These are phyloP conservation scores for Malassezia vespertilionis DNA, from an alignment of 1,284 basidiomycete species.

Conservation along the genomic window DNA sequence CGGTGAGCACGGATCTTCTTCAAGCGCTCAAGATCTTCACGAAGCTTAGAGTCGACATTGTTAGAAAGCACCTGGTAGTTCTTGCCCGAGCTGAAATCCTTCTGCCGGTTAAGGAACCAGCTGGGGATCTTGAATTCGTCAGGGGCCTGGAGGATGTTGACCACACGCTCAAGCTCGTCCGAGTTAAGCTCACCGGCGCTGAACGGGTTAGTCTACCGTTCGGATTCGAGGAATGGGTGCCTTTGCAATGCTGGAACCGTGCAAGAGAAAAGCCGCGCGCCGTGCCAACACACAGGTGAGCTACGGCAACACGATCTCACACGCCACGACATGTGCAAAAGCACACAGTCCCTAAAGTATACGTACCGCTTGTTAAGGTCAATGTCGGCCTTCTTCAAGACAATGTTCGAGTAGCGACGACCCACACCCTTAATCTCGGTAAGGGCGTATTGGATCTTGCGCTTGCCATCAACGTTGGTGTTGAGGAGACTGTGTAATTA, in stretches of 20 bases:
- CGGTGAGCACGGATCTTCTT: conserved; percentile 99
- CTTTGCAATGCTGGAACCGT: too few relatives aligned
- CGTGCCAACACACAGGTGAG: background rate
- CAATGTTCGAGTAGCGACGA: conserved; percentile 93
- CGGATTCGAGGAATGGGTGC: too few relatives aligned
- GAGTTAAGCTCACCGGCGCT: conserved; percentile 90
- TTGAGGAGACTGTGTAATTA: conserved; percentile 66
- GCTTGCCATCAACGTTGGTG: conserved; percentile 98
- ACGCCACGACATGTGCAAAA: background rate
- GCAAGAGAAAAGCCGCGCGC: too few relatives aligned
- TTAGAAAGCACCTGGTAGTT: conserved; percentile 93
- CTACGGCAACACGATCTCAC: background rate
- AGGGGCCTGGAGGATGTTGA: conserved; percentile 99
- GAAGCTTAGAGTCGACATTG: conserved; percentile 92
- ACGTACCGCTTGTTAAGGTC: conserved; percentile 94
- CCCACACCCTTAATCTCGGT: conserved; percentile 97
- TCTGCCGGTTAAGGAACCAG: conserved; percentile 99
- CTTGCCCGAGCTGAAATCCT: conserved; percentile 95
- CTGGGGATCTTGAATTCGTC: conserved; percentile 98
- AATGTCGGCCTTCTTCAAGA: conserved; percentile 99
- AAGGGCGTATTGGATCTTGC: conserved; percentile 61
- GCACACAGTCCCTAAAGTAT: too few relatives aligned
- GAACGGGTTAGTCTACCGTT: too few relatives aligned
- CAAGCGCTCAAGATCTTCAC: conserved; percentile 93
- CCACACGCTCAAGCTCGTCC: conserved; percentile 93